Evolutionary conservation across 805 yeast species (phyloP), one percentile per base, ranked within the genome.

Genomic region (Henningerozyma blattae): DNA sequence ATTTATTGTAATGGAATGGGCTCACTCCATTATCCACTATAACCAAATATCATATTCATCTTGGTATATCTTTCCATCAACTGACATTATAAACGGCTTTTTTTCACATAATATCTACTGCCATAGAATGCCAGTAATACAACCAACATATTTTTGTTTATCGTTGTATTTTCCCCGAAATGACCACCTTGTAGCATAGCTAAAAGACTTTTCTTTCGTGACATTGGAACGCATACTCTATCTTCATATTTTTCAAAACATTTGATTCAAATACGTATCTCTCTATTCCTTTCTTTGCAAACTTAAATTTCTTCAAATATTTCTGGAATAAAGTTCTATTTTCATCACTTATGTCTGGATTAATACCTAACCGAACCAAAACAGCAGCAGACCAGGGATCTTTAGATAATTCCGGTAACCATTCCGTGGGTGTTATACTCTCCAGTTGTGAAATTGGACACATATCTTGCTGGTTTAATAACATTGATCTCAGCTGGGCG

Each of bases 401-500:
- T 20, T 20, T 20, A 10, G 22, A 20, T 20, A 20, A 20, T 20
- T 20, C 22, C 7, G 22, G 10, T 20, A 10, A 20, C 22, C 22
- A 20, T 20, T 20, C 22, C 9, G 7, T 20, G 10, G 22, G 22
- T 20, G 22, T 20, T 20, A 20, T 20, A 20, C 22, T 7, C 22
- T 20, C 9, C 10, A 20, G 10, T 20, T 20, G 22, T 20, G 22
- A 20, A 20, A 20, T 20, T 20, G 22, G 22, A 20, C 22, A 20
- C 22, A 20, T 20, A 7, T 20, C 22, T 7, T 20, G 22, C 10
- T 20, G 10, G 22, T 7, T n/a, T 20, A 7, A 7, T 7, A 20
- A 10, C 22, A 10, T 10, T 7, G 22, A 20, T 20, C 22, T n/a
- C n/a, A n/a, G n/a, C n/a, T n/a, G n/a, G n/a, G n/a, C 45, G 31